Percentiles rank a stretch among this genome's conserved stretches.
phyloP scores from a whole-genome alignment of 2,329 filamentous ascomycete genomes.

The Fusarium marasasianum region DNA sequence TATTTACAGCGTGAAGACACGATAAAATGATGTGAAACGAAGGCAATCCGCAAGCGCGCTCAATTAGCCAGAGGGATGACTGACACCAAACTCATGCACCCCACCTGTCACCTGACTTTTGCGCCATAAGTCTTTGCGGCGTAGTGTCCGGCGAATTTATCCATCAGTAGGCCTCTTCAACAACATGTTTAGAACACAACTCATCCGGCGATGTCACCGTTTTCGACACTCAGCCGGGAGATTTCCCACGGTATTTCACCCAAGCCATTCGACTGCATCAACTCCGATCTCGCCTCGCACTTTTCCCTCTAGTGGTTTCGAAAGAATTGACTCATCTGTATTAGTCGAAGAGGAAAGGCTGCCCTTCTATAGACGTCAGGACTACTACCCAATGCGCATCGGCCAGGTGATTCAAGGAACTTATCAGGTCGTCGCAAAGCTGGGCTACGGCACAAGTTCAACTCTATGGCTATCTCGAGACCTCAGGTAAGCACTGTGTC shows the following conservation, averaged over 20 bases:
- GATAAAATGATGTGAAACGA: too few relatives aligned
- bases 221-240: neutral
- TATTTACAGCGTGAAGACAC: neutral
- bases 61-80: neutral
- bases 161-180: neutral
- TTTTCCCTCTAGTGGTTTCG: neutral
- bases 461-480: neutral
- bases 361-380: conserved; percentile 37
- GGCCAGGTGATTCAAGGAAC: conserved; percentile 46
- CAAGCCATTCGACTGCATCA: neutral
- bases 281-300: neutral
- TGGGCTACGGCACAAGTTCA: conserved; percentile 20
- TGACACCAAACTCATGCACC: neutral
- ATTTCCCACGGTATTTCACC: fast-evolving
- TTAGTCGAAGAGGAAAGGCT: conserved; percentile 44
- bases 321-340: neutral
- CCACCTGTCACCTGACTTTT: neutral
- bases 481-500: neutral
- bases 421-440: conserved; percentile 53
- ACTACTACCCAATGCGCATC: conserved; percentile 50
- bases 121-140: too few relatives aligned
- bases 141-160: neutral
- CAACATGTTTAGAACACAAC: neutral
- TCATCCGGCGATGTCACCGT: fast-evolving
- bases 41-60: neutral